A percentile compares a stretch with the other conserved stretches of the same genome.
These are phyloP conservation scores for Monosporascus sp. DNA, from an alignment of 2,329 filamentous ascomycete genomes.

Conservation along the genomic window DNA sequence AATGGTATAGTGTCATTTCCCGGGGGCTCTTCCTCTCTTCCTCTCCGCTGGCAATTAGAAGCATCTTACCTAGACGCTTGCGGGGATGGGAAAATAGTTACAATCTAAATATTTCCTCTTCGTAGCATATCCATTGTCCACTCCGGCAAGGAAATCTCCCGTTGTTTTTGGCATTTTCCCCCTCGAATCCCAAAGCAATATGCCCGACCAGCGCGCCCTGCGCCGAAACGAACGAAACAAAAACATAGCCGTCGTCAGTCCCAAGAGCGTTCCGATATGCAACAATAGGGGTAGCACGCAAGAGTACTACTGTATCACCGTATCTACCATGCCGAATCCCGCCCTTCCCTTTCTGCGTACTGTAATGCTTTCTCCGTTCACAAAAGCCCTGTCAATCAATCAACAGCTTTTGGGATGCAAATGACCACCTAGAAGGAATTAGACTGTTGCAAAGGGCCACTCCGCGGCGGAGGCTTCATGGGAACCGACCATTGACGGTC, in stretches of 20 bases:
- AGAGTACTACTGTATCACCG: no score
- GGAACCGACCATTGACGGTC: no score
- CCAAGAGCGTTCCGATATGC: neutral
- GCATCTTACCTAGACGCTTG: neutral
- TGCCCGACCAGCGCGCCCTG: neutral
- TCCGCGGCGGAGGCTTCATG: no score
- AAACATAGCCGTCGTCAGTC: neutral
- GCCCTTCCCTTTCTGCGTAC: neutral
- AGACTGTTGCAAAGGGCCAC: neutral
- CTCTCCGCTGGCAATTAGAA: no score
- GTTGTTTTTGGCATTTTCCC: neutral
- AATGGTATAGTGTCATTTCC: no score
- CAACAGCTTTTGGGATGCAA: neutral
- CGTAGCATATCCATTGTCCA: neutral
- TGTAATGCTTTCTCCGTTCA: neutral
- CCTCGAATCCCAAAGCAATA: neutral
- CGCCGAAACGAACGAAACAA: neutral
- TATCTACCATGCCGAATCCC: no score
- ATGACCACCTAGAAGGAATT: neutral
- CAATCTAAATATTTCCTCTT: neutral
- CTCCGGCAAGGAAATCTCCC: no score
- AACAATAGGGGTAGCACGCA: no score
- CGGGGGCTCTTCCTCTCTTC: no score
- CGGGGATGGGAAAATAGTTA: neutral
- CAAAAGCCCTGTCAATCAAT: neutral